Percentiles rank a stretch among this genome's conserved stretches.
Conservation (phyloP, 768 basidiomycete species). For the Boletellus emodensis region DNA sequence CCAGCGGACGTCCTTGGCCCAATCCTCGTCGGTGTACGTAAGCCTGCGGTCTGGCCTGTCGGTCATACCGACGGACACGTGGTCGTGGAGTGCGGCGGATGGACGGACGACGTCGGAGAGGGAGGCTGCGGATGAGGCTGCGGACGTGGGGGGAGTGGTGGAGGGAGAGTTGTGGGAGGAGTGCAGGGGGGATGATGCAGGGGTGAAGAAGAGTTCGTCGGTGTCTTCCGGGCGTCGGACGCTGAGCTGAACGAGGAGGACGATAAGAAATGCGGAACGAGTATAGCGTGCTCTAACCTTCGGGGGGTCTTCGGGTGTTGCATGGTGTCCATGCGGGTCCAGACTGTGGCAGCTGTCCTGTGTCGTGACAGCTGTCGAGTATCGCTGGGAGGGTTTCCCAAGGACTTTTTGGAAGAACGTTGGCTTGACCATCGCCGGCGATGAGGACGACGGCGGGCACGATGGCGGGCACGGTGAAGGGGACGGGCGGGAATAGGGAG, state of each 20-base stretch:
- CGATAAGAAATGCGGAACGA: slow-evolving; percentile 3
- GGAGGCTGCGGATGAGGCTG: slow-evolving; percentile 28
- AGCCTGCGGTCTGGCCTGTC: slow-evolving; percentile 23
- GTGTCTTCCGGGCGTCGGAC: slow-evolving; percentile 24
- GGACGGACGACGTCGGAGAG: slow-evolving; percentile 36
- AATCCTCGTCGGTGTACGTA: slow-evolving; percentile 53
- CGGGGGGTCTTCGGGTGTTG: slow-evolving; percentile 8
- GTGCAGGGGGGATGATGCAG: slow-evolving; percentile 16
- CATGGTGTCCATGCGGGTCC: slow-evolving; percentile 5
- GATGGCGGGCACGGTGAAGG: neutral
- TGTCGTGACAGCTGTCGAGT: slow-evolving; percentile 32
- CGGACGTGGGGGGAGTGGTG: slow-evolving; percentile 22
- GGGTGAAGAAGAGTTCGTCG: slow-evolving; percentile 52
- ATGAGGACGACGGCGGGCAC: neutral
- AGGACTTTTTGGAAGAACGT: slow-evolving; percentile 59
- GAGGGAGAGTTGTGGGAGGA: slow-evolving; percentile 20
- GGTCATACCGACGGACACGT: slow-evolving; percentile 19
- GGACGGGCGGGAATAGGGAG: neutral
- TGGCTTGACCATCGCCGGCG: slow-evolving; percentile 46
- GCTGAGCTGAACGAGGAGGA: slow-evolving; percentile 11
- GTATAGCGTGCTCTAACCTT: slow-evolving; percentile 17
- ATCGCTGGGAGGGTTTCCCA: slow-evolving; percentile 61
- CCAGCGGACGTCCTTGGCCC: slow-evolving; percentile 68
- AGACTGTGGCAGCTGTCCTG: slow-evolving; percentile 3
- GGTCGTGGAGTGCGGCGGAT: slow-evolving; percentile 28